Conservation (phyloP, 1,284 basidiomycete species). For the Microbotryum violaceum region DNA sequence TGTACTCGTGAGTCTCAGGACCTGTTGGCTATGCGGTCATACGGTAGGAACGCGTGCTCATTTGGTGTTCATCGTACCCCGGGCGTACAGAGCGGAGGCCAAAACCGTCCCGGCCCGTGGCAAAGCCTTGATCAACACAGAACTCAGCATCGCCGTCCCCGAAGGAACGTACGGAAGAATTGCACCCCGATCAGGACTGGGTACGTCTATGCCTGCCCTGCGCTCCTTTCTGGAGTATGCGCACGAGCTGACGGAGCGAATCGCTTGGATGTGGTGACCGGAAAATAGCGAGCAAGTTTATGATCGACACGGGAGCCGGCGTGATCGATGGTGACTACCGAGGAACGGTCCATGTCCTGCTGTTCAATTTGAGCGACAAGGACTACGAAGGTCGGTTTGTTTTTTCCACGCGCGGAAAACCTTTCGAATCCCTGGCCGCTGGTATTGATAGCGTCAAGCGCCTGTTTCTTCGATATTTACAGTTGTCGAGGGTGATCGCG, state of each 20-base stretch:
- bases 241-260: neutral
- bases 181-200: slow-evolving; percentile 86
- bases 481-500: slow-evolving; percentile 85
- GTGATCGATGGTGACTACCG: slow-evolving; percentile 96
- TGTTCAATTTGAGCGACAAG: slow-evolving; percentile 84
- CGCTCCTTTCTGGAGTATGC: neutral
- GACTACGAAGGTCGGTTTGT: slow-evolving; percentile 70
- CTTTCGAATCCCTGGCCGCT: neutral
- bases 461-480: neutral
- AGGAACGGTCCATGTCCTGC: slow-evolving; percentile 81
- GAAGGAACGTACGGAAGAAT: slow-evolving; percentile 89
- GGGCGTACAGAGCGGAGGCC: slow-evolving; percentile 54
- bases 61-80: no score
- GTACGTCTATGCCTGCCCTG: slow-evolving; percentile 47
- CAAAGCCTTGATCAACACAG: slow-evolving; percentile 81
- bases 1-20: slow-evolving; percentile 61
- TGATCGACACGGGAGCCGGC: slow-evolving; percentile 94
- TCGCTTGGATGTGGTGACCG: no score
- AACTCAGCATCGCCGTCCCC: slow-evolving; percentile 86
- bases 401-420: neutral
- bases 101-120: slow-evolving; percentile 73
- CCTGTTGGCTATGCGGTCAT: no score
- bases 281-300: slow-evolving; percentile 76
- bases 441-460: neutral
- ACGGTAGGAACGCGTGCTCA: no score